A percentile compares a stretch with the other conserved stretches of the same genome.
Evolutionary conservation across 805 yeast species (phyloP).

Genomic region (Hyphopichia homilentoma): DNA sequence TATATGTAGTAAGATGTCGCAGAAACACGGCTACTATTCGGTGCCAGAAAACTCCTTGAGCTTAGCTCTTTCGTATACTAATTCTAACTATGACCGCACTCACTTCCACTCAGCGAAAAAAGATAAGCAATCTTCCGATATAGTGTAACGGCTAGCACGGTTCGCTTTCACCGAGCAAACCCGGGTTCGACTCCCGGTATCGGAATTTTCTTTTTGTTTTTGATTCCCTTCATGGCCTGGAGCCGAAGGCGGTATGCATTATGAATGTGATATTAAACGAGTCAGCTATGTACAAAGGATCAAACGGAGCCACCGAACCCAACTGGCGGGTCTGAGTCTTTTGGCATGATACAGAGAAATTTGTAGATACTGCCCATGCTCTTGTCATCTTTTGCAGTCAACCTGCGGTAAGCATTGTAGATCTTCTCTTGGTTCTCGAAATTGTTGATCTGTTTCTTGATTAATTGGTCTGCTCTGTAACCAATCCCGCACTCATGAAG

Average conservation of each 20-base stretch:
- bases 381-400: constrained; percentile 56
- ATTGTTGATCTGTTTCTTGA: constrained; percentile 35
- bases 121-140: too few species aligned
- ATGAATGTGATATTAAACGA: too few species aligned
- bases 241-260: too few species aligned
- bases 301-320: constrained; percentile 48
- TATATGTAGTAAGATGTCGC: too few species aligned
- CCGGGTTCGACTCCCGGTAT: constrained; percentile 87
- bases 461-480: constrained; percentile 59
- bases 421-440: constrained; percentile 51
- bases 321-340: constrained; percentile 39
- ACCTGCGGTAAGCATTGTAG: constrained; percentile 53
- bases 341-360: constrained; percentile 60
- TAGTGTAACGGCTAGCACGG: constrained; percentile 54
- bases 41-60: too few species aligned
- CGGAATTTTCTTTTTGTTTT: constrained; percentile 46
- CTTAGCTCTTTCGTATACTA: too few species aligned
- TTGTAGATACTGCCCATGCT: constrained; percentile 79
- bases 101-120: too few species aligned
- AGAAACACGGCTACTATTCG: too few species aligned
- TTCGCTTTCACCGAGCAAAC: constrained; percentile 53
- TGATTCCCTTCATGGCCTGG: too few species aligned
- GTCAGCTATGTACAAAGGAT: too few species aligned
- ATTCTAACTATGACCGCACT: too few species aligned
- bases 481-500: constrained; percentile 73